These are phyloP conservation scores for Trametes cinnabarina DNA, from an alignment of 768 basidiomycete species.

Conservation along the genomic window DNA sequence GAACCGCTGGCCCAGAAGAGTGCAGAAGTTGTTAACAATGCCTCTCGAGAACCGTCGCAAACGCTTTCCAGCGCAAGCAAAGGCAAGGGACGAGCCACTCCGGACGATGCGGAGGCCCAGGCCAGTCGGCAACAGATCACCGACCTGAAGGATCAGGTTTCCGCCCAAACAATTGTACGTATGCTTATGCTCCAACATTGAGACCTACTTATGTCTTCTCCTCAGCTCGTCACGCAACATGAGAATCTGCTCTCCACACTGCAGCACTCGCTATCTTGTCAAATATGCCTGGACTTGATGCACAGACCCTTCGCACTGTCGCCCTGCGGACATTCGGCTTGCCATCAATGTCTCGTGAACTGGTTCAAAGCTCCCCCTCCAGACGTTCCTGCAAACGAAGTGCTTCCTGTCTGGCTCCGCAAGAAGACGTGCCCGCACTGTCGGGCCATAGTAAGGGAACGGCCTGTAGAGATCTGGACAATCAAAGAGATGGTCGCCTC, in stretches of 20 bases:
- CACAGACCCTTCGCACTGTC: constrained; percentile 71
- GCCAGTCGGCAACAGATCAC: neutral
- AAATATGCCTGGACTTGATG: constrained; percentile 76
- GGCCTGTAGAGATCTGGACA: constrained; percentile 49
- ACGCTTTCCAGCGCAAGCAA: constrained; percentile 1
- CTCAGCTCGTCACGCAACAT: constrained; percentile 42
- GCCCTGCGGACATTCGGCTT: constrained; percentile 74
- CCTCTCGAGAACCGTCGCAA: neutral
- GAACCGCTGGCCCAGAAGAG: neutral
- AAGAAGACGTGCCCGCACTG: constrained; percentile 48
- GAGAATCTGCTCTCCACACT: constrained; percentile 51
- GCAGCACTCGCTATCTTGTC: constrained; percentile 67
- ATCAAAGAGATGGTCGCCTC: constrained; percentile 46
- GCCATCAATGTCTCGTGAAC: constrained; percentile 66
- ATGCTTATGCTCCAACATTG: neutral
- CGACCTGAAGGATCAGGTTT: constrained; percentile 7
- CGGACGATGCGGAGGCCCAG: neutral
- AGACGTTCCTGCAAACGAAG: constrained; percentile 14
- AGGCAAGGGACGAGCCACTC: constrained; percentile 16
- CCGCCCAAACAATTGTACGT: constrained; percentile 13
- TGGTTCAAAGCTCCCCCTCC: constrained; percentile 61
- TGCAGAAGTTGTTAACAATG: neutral
- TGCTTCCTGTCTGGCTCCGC: constrained; percentile 31
- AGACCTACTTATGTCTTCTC: neutral
- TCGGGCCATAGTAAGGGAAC: constrained; percentile 41